Evolutionary conservation across 345 rosid species (phyloP).

Genomic region (Corymbia maculata): DNA sequence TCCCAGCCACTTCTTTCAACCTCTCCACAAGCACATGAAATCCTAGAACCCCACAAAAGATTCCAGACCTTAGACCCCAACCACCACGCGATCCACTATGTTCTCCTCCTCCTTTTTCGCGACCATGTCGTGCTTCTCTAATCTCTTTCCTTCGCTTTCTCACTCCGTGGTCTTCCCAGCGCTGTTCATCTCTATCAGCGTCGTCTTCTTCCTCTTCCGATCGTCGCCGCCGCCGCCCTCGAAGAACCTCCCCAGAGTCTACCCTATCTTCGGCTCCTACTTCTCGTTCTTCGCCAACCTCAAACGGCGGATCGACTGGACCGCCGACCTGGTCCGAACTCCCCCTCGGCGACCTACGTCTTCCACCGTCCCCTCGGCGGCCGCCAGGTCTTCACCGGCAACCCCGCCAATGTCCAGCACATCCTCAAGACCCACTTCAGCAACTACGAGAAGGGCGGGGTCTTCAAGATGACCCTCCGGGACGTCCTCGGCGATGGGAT

Average conservation of each 20-base stretch:
- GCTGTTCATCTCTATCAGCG: neutral
- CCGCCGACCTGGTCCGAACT: constrained; percentile 22
- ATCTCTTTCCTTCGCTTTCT: neutral
- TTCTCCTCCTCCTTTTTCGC: neutral
- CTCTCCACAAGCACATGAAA: neutral
- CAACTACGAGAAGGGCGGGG: constrained; percentile 36
- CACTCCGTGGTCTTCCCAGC: neutral
- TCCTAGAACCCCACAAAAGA: neutral
- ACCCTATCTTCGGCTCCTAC: constrained; percentile 39
- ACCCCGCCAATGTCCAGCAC: constrained; percentile 46
- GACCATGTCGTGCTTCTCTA: neutral
- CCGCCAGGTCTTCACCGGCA: constrained; percentile 30
- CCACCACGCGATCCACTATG: neutral
- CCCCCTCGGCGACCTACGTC: constrained; percentile 34
- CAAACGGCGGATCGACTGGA: constrained; percentile 34
- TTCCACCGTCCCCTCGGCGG: constrained; percentile 18
- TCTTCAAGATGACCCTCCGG: neutral
- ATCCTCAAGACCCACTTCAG: constrained; percentile 48
- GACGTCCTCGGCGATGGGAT: constrained; percentile 64
- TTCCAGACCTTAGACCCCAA: neutral
- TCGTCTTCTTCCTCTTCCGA: neutral
- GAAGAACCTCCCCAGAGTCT: constrained; percentile 17
- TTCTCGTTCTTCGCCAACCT: constrained; percentile 12
- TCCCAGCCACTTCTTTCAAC: neutral
- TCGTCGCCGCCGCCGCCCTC: neutral